A percentile compares a stretch with the other conserved stretches of the same genome.
phyloP scores from a whole-genome alignment of 2,329 filamentous ascomycete genomes.

The Alternaria consortialis region DNA sequence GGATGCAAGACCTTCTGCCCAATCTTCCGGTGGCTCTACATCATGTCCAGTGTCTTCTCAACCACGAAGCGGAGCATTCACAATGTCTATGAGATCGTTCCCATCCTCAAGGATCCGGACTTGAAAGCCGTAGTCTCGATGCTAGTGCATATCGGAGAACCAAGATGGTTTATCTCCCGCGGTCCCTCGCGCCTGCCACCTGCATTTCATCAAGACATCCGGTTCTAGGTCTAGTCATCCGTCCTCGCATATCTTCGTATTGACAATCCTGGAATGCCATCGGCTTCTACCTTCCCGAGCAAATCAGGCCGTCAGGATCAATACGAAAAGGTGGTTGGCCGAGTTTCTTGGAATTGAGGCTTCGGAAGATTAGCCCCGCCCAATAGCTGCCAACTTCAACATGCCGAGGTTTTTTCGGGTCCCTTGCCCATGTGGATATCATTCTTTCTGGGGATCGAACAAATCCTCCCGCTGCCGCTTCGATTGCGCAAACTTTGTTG shows the following conservation, averaged over 20 bases:
- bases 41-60: background rate
- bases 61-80: background rate
- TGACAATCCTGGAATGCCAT: background rate
- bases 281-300: constrained; percentile 1
- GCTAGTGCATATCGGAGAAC: background rate
- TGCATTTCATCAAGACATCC: background rate
- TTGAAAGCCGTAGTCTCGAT: background rate
- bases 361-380: background rate
- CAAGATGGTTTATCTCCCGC: constrained; percentile 5
- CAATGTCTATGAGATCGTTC: background rate
- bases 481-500: constrained; percentile 4
- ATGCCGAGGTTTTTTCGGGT: constrained; percentile 1
- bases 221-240: background rate
- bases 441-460: constrained; percentile 8
- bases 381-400: constrained; percentile 1
- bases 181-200: background rate
- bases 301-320: constrained; percentile 10
- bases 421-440: constrained; percentile 7
- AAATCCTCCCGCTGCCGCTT: constrained; percentile 12
- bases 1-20: background rate
- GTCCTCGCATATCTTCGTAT: background rate
- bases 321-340: constrained; percentile 5
- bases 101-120: background rate
- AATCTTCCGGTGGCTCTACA: background rate
- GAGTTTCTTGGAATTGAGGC: background rate